A percentile compares a stretch with the other conserved stretches of the same genome.
phyloP scores from a whole-genome alignment of 2,329 filamentous ascomycete genomes.

The Diaporthe ampelina region DNA sequence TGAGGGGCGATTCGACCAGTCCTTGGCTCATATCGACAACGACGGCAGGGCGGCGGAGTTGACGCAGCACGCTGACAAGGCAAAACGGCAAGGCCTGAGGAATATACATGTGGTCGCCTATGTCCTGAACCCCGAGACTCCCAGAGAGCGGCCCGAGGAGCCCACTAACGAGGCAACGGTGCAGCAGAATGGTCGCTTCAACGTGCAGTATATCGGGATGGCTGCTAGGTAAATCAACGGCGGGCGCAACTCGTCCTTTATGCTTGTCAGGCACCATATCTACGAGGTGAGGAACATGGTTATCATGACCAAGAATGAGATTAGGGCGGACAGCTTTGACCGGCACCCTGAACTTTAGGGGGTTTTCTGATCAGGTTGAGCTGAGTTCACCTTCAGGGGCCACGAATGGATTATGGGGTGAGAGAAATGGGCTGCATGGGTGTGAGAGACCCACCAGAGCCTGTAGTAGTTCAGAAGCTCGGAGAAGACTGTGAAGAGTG shows the following conservation, averaged over 20 bases:
- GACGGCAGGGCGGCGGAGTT: not conserved
- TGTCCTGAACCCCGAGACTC: not conserved
- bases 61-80: not conserved
- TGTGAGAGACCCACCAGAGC: not conserved
- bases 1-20: not conserved
- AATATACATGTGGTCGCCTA: not conserved
- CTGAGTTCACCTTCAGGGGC: not conserved
- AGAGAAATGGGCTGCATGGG: too few species aligned
- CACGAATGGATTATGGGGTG: not conserved
- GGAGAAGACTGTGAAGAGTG: too few species aligned
- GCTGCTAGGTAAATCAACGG: not conserved
- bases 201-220: not conserved
- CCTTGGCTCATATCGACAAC: slow-evolving; percentile 1
- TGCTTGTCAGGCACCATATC: not conserved
- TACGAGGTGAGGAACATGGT: slow-evolving; percentile 4
- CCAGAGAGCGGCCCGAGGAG: not conserved
- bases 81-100: not conserved
- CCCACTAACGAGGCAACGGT: not conserved
- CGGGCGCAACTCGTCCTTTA: not conserved
- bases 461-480: too few species aligned
- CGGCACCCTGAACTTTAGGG: not conserved
- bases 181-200: not conserved
- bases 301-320: not conserved
- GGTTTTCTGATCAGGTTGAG: not conserved
- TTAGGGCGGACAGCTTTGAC: not conserved